Percentiles rank a stretch among this genome's conserved stretches.
Evolutionary conservation across 1,284 basidiomycete genomes (phyloP).

Genomic region (Laetiporus sulphureus): DNA sequence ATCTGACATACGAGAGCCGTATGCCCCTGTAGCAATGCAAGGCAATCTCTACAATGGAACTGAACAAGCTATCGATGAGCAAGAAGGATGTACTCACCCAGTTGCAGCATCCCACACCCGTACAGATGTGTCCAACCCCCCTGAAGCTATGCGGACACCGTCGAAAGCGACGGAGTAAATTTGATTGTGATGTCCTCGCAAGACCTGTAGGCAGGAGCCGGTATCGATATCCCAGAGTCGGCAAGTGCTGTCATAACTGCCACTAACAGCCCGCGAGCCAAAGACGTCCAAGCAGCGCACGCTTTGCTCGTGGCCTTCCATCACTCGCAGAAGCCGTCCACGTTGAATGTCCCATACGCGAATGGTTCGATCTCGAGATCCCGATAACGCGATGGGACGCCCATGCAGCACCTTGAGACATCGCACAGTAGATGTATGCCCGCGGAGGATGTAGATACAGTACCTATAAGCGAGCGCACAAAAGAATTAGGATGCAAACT

Average conservation of each 20-base stretch:
- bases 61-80: neutral
- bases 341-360: slow-evolving; percentile 92
- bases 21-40: slow-evolving; percentile 88
- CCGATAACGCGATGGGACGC: slow-evolving; percentile 84
- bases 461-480: slow-evolving; percentile 36
- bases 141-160: slow-evolving; percentile 79
- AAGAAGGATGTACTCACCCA: slow-evolving; percentile 46
- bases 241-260: slow-evolving; percentile 85
- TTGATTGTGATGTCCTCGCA: slow-evolving; percentile 88
- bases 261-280: slow-evolving; percentile 78
- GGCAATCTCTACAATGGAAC: slow-evolving; percentile 51
- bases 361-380: slow-evolving; percentile 82
- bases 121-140: slow-evolving; percentile 88
- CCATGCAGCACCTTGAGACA: slow-evolving; percentile 87
- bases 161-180: slow-evolving; percentile 95
- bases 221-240: slow-evolving; percentile 68
- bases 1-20: slow-evolving; percentile 93
- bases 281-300: slow-evolving; percentile 88
- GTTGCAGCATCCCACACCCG: slow-evolving; percentile 80
- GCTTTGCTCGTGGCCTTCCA: slow-evolving; percentile 78
- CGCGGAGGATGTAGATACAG: slow-evolving; percentile 76
- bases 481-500: neutral
- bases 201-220: slow-evolving; percentile 78
- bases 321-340: slow-evolving; percentile 62
- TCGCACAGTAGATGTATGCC: slow-evolving; percentile 89